Percentiles rank a stretch among this genome's conserved stretches.
These are phyloP conservation scores for Exophiala calicioides DNA, from an alignment of 2,329 filamentous ascomycete species.

Conservation along the genomic window DNA sequence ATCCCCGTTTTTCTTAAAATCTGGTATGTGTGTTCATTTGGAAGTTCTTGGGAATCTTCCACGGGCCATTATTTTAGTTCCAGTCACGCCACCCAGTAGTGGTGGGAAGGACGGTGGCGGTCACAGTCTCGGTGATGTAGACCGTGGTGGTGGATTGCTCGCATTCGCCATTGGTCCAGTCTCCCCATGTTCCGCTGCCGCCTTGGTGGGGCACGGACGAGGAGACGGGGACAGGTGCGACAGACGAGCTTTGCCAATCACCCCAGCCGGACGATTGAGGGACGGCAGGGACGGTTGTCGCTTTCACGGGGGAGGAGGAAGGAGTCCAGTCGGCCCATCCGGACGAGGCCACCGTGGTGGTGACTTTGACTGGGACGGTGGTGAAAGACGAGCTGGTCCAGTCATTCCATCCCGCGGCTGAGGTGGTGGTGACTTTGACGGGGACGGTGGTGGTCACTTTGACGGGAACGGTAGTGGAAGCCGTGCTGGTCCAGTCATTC, in stretches of 20 bases:
- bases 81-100: conserved; percentile 7
- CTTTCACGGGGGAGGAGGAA: too few species aligned
- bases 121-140: conserved; percentile 13
- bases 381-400: neutral
- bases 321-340: conserved; percentile 6
- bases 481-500: conserved; percentile 4
- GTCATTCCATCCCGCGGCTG: neutral
- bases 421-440: neutral
- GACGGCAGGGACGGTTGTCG: neutral
- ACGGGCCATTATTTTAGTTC: too few species aligned
- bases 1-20: too few species aligned
- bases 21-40: too few species aligned
- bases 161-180: conserved; percentile 6
- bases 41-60: neutral
- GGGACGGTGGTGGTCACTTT: neutral
- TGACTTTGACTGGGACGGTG: neutral
- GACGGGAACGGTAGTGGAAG: neutral
- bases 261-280: conserved; percentile 2
- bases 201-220: neutral
- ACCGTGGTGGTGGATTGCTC: conserved; percentile 8
- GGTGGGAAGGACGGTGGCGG: neutral
- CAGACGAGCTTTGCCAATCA: conserved; percentile 2
- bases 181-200: conserved; percentile 2
- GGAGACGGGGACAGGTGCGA: neutral
- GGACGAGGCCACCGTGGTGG: neutral